phyloP scores from a whole-genome alignment of 129 eudicot species.

The Chrysanthemum seticuspe region DNA sequence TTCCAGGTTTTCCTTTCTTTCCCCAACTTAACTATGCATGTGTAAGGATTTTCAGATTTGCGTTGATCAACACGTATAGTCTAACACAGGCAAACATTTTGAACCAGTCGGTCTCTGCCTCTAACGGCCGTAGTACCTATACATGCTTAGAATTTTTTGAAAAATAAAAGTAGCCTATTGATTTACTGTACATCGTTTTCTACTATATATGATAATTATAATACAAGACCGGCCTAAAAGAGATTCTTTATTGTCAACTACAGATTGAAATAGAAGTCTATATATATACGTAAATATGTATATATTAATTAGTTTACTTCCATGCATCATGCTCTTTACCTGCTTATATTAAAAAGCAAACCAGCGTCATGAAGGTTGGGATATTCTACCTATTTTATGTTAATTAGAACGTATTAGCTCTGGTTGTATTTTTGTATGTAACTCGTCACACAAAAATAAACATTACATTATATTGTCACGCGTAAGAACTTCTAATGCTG shows the following conservation, averaged over 20 bases:
- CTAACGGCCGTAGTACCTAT: no score
- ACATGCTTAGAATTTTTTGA: no score
- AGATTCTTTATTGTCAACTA: conserved; percentile 14
- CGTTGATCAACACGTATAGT: no score
- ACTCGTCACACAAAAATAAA: no score
- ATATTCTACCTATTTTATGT: conserved; percentile 2
- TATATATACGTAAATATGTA: background rate
- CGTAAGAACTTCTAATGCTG: no score
- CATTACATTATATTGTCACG: no score
- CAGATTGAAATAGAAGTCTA: conserved; percentile 5
- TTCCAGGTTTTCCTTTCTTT: conserved; percentile 31
- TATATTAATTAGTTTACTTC: background rate
- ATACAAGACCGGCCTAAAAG: conserved; percentile 30
- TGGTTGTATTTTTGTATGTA: no score
- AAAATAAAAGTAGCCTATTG: no score
- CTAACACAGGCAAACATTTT: no score
- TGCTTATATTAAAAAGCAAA: conserved; percentile 19
- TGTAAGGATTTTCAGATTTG: no score
- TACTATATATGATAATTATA: background rate
- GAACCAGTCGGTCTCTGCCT: no score
- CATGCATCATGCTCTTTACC: conserved; percentile 18
- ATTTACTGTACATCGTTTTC: conserved; percentile 9
- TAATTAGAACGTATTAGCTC: background rate
- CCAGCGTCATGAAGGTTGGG: conserved; percentile 18
- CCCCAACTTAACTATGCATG: background rate